These are phyloP conservation scores for Pouteria campechiana DNA, from an alignment of 179 eudicot genomes.

Conservation along the genomic window DNA sequence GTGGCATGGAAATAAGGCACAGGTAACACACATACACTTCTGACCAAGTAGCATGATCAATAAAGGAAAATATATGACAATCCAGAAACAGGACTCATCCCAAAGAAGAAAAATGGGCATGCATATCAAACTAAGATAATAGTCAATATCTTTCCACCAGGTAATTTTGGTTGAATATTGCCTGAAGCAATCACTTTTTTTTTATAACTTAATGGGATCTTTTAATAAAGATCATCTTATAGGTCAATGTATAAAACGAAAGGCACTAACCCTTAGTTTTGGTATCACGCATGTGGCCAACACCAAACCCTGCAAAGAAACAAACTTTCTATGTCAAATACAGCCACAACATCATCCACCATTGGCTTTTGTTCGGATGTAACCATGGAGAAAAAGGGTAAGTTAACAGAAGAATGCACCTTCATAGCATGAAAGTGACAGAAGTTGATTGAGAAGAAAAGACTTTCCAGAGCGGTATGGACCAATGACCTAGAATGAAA, in stretches of 20 bases:
- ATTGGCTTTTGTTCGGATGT: not conserved
- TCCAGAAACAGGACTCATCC: too few relatives aligned
- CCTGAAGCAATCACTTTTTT: too few relatives aligned
- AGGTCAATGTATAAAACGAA: constrained; percentile 1
- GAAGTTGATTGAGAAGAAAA: constrained; percentile 89
- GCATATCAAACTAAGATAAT: too few relatives aligned
- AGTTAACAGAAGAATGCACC: constrained; percentile 21
- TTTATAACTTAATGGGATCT: not conserved
- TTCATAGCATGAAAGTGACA: constrained; percentile 86
- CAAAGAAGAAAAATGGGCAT: too few relatives aligned
- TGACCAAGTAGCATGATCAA: too few relatives aligned
- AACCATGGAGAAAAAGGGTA: not conserved
- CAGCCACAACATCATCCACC: not conserved
- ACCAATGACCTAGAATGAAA: constrained; percentile 70
- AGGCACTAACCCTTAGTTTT: constrained; percentile 67
- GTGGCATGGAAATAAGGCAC: too few relatives aligned
- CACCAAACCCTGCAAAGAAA: constrained; percentile 75
- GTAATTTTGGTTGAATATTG: too few relatives aligned
- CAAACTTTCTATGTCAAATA: too few relatives aligned
- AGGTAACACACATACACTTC: too few relatives aligned
- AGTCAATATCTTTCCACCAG: too few relatives aligned
- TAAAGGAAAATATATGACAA: too few relatives aligned
- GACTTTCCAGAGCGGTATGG: constrained; percentile 97
- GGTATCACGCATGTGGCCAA: constrained; percentile 98
- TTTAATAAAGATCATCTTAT: not conserved